Base-by-base conservation (phyloP, 225 moss, liverwort and hornwort species). In the Takakia lepidozioides region DNA sequence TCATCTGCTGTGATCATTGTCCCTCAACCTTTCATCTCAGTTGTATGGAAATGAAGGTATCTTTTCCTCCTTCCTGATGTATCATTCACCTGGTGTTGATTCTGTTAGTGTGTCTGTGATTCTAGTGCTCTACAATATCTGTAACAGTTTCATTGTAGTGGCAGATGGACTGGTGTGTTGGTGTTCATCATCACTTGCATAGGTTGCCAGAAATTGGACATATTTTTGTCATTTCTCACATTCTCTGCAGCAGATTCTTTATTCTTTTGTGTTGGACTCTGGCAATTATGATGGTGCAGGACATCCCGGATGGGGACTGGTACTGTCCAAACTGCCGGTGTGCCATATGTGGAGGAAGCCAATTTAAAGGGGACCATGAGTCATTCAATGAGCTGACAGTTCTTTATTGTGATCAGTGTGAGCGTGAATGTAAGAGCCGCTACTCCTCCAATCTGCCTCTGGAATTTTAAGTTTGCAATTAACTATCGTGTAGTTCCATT, bases 311-410 rank as follows among this genome's bases (percentile, higher is more conserved):
- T 38, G 88, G 85, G 36, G 88, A 93, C 49, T 93, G 92, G 92
- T 93, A 74, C 58, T 93, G 92, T 59, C 88, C 88, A 15, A 93
- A 93, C 69, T 93, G 92, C 67, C 92, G 88, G 20, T 93, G 92
- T 69, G 66, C 88, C 29, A 71, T 80, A 56, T 93, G 92, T 62
- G 85, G 83, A 55, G 85, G 72, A 34, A 85, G 82, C 38, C 75
- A 88, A 28, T 93, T 88, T 42, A 76, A 74, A 34, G 83, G 80
- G 45, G 82, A 85, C 55, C 67, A 73, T 54, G 69, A 38, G 10
- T 52, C 66, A 29, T 93, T 93, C 41, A 67, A 83, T 48, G 92
- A 88, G 29, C 59, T 81, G 51, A 82, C 88, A 39, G 80, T 83
- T 21, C 72, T 93, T 38, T 66, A 78, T 59, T 93, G 92, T 52